Evolutionary conservation across 2,329 filamentous ascomycete species (phyloP), one percentile per base, ranked within the genome.

Genomic region (Cladophialophora psammophila): DNA sequence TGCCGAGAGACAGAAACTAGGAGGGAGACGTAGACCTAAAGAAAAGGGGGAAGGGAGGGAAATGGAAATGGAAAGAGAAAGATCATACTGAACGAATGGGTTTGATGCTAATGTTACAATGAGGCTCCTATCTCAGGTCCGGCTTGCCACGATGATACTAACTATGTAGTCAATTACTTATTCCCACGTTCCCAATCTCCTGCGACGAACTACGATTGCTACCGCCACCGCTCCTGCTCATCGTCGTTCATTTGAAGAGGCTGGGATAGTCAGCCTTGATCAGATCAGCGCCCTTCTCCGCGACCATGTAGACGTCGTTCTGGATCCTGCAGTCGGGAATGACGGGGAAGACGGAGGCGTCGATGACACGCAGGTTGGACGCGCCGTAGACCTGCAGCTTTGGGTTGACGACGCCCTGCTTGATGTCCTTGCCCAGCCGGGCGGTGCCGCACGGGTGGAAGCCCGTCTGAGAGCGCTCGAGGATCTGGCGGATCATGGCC

Each of bases 391-490:
- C 76, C 57, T 42, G 70, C 55, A 76, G 59, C 5, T 75, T 68
- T 10, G 72, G 62, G 66, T 76, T 73, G 0, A 80, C 75, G 4
- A 79, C 78, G 0, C 77, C 77, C 66, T 87, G 79, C 4, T 80
- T 66, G 66, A 87, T 82, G 70, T 75, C 76, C 76, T 85, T 84
- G 6, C 80, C 83, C 10, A 89, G 78, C 20, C 86, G 82, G 5
- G 79, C 76, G 7, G 84, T 87, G 54, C 87, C 86, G 60, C 85
- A 87, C 2, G 86, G 86, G 71, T 88, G 85, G 78, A 86, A 88
- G 0, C 80, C 82, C 2, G 86, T 89, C 77, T 89, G 85, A 35
- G 77, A 84, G n/a, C 87, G 79, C 63, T 89, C 87, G 7, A 89
- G 75, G 12, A 89, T 83, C 45, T 81, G 77, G 58, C 80, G 80